Evolutionary conservation across 2,329 filamentous ascomycete genomes (phyloP), one percentile per base, ranked within the genome.

Genomic region (Ceratocystis harringtonii): DNA sequence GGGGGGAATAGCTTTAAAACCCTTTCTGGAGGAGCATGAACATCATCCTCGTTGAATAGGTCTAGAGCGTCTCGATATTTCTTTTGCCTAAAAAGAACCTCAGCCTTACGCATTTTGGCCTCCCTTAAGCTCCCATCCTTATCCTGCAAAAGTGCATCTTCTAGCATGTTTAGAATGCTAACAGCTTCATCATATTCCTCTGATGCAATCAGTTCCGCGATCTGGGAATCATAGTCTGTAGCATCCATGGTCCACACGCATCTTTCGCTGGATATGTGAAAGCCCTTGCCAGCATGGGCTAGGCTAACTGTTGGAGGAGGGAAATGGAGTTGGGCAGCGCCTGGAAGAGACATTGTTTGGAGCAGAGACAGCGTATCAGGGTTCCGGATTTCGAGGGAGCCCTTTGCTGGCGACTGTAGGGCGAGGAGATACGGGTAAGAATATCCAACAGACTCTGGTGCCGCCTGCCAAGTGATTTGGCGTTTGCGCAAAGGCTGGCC

Each of bases 161-260:
- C 94, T 0, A 99, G 82, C 85, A 96, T 91, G 61, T 83, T 81
- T 5, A 97, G 78, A 7, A 99, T 78, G 71, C 91, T 96, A 68
- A 97, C 88, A 0, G 92, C 92, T 75, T 99, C 95, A 70, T 99
- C 92, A 65, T 92, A 89, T 68, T 84, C 82, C 8, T 81, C 84
- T 67, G 82, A 83, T 22, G 85, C 81, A 1, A 95, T 84, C 30
- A 99, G 80, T 69, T 94, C 85, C 67, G 91, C 84, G 25, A 97
- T 84, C 72, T 99, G 94, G 1, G 86, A 85, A 73, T 96, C 90
- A 72, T 99, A 99, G 69, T 92, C 88, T 45, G 92, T 85, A 2
- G 92, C 89, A 69, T 86, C 89, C 94, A 99, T 97, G 70, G 94
- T 88, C 94, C 94, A 99, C 45, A 99, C 89, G 43, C 83, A 88